Evolutionary conservation across 2,329 filamentous ascomycete genomes (phyloP).

Genomic region (Calonectria ilicicola): DNA sequence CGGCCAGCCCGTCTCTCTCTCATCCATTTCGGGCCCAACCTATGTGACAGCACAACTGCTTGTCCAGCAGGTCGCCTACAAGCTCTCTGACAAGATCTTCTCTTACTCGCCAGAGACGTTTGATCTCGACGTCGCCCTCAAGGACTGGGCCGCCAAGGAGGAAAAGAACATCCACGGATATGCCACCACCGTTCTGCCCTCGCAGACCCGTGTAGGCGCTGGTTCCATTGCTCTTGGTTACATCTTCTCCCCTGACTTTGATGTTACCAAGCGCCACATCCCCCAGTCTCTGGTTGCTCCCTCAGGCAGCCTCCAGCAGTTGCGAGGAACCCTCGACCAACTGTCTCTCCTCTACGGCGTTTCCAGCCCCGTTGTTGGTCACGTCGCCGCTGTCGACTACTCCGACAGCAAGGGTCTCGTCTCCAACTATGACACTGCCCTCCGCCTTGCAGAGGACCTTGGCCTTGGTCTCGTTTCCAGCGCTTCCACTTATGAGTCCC

Average conservation of each 20-base stretch:
- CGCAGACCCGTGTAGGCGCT: slow-evolving; percentile 90
- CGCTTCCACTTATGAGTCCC: slow-evolving; percentile 87
- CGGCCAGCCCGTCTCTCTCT: slow-evolving; percentile 65
- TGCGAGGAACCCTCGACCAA: slow-evolving; percentile 90
- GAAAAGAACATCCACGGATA: slow-evolving; percentile 88
- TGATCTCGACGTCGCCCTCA: slow-evolving; percentile 86
- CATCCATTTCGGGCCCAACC: slow-evolving; percentile 83
- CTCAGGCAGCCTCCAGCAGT: slow-evolving; percentile 81
- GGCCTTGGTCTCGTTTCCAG: slow-evolving; percentile 89
- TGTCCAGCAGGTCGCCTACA: slow-evolving; percentile 95
- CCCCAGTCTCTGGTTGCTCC: slow-evolving; percentile 92
- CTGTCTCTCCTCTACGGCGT: slow-evolving; percentile 91
- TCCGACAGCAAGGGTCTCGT: slow-evolving; percentile 77
- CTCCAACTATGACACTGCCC: slow-evolving; percentile 85
- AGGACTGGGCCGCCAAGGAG: slow-evolving; percentile 77
- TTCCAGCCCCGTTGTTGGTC: slow-evolving; percentile 91
- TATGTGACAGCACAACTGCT: slow-evolving; percentile 95
- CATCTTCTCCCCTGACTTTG: slow-evolving; percentile 97
- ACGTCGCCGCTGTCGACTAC: slow-evolving; percentile 93
- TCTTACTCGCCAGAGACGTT: slow-evolving; percentile 96
- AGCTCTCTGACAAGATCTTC: slow-evolving; percentile 96
- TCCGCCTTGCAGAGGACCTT: slow-evolving; percentile 88
- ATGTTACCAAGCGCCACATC: slow-evolving; percentile 88
- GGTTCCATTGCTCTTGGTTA: slow-evolving; percentile 94
- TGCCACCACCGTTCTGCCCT: slow-evolving; percentile 78